These are phyloP conservation scores for Globisporangium polare DNA, from an alignment of 352 stramenopile genomes.

Conservation along the genomic window DNA sequence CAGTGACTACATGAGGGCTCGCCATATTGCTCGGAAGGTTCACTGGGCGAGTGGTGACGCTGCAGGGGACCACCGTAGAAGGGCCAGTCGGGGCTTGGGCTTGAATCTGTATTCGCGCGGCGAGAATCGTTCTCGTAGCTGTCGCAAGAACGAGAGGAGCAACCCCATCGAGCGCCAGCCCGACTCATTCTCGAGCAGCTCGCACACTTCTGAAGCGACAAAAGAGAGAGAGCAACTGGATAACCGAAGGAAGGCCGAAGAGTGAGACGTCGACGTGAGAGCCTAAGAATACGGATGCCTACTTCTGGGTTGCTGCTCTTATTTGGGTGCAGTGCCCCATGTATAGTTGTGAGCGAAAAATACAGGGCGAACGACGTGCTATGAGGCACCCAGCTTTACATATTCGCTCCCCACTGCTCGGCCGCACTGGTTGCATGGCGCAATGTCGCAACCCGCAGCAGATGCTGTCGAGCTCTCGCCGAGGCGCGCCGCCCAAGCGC, in stretches of 20 bases:
- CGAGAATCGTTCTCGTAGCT: background rate
- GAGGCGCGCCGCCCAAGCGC: background rate
- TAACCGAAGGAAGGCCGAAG: too few species aligned
- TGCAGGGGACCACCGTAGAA: background rate
- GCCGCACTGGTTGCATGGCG: background rate
- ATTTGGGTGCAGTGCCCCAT: too few species aligned
- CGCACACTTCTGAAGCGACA: too few species aligned
- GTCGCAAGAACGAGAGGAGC: too few species aligned
- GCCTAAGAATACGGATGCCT: too few species aligned
- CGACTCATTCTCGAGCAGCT: too few species aligned
- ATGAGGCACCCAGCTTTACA: too few species aligned
- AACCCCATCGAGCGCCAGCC: background rate
- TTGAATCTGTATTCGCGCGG: background rate
- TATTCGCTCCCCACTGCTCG: background rate
- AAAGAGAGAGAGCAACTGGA: too few species aligned
- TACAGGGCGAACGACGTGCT: too few species aligned
- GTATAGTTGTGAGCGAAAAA: too few species aligned
- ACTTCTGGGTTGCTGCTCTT: too few species aligned
- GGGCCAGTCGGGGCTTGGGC: background rate
- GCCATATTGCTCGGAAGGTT: background rate
- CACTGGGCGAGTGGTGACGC: background rate
- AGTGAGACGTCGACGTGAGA: too few species aligned
- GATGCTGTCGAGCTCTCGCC: background rate
- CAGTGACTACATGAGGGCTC: background rate
- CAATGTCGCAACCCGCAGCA: constrained; percentile 1